Percentiles rank a stretch among this genome's conserved stretches.
Evolutionary conservation across 2,329 filamentous ascomycete genomes (phyloP).

Genomic region (Botrytis galanthina): DNA sequence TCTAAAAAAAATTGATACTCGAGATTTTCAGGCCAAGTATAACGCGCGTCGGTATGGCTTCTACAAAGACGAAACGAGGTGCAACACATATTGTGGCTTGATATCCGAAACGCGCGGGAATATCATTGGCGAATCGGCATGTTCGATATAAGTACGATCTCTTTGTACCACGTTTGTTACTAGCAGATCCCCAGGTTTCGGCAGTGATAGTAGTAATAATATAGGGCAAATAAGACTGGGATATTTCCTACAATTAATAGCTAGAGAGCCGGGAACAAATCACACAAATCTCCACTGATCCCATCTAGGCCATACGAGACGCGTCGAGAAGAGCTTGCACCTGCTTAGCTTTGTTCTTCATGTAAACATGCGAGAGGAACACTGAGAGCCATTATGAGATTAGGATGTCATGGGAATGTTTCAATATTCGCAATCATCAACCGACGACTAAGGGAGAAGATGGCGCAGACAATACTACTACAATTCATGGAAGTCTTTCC

Average conservation of each 20-base stretch:
- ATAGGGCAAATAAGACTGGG: background rate
- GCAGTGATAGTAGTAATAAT: background rate
- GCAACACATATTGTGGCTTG: background rate
- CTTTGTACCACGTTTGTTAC: background rate
- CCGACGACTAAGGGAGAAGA: background rate
- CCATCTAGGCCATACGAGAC: slow-evolving; percentile 8
- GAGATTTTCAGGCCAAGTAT: background rate
- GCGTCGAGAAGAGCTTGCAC: background rate
- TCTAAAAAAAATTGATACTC: background rate
- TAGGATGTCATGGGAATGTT: background rate
- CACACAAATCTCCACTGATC: background rate
- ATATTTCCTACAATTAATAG: background rate
- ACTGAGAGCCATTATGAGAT: background rate
- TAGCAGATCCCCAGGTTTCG: slow-evolving; percentile 2
- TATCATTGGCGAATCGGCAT: background rate
- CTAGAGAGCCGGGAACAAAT: background rate
- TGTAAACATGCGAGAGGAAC: background rate
- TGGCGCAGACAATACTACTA: no score
- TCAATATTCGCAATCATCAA: background rate
- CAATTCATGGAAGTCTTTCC: background rate
- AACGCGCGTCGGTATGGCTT: background rate
- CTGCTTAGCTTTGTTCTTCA: background rate
- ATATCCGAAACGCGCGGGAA: background rate
- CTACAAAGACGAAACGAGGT: background rate
- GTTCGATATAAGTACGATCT: background rate